These are phyloP conservation scores for Mucor circinelloides DNA, from an alignment of 371 early-diverging fungal genomes.

Conservation along the genomic window DNA sequence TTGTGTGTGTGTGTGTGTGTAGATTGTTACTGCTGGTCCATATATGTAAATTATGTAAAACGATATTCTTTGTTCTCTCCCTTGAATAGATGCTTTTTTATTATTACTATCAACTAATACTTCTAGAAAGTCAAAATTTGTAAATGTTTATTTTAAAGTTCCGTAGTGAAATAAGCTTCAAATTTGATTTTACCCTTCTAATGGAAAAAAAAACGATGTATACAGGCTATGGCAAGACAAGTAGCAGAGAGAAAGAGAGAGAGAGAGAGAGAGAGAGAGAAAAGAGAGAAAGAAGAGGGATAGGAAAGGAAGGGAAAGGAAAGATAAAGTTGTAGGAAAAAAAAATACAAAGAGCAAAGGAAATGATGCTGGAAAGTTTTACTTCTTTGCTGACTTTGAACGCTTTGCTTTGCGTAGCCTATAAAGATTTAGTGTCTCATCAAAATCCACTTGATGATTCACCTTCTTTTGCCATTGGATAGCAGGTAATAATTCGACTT, in stretches of 20 bases:
- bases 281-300: neutral
- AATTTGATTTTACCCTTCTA: neutral
- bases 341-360: constrained; percentile 1
- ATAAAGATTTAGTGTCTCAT: constrained; percentile 52
- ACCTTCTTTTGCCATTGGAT: constrained; percentile 48
- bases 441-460: constrained; percentile 36
- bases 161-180: neutral
- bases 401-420: constrained; percentile 30
- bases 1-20: neutral
- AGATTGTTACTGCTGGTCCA: neutral
- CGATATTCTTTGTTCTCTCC: neutral
- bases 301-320: constrained; percentile 3
- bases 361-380: neutral
- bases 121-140: neutral
- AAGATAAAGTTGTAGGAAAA: constrained; percentile 5
- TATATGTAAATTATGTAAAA: neutral
- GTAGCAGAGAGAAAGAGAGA: neutral
- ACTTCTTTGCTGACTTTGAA: constrained; percentile 18
- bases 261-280: neutral
- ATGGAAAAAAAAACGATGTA: neutral
- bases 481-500: constrained; percentile 45
- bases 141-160: neutral
- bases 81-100: neutral
- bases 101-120: neutral
- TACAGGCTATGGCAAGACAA: no score